Evolutionary conservation across 2,329 filamentous ascomycete genomes (phyloP), one percentile per base, ranked within the genome.

Genomic region (Fusarium annulatum): DNA sequence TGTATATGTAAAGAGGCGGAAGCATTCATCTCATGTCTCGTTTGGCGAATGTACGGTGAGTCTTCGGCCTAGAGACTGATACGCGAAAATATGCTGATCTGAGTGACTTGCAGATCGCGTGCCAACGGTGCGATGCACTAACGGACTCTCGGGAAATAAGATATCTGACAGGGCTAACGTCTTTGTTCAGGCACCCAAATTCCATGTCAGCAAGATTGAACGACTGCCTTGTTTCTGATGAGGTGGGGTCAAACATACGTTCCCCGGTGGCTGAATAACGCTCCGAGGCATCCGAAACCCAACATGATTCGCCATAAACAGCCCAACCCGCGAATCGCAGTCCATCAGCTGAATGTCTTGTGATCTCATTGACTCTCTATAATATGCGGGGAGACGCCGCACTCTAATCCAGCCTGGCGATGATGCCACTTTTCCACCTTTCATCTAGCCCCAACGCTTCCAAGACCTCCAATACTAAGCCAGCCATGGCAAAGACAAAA

Each of bases 251-350:
- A 61, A 42, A 38, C 43, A 30, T 38, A n/a, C 23, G 51, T 55
- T 55, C 5, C 9, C 7, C 5, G 23, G 23, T 36, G 30, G 33
- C 56, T 58, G 56, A 56, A 39, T 1, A 55, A 18, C 11, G 18
- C 36, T 42, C 58, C 58, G 58, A 56, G 15, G 58, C 46, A 42
- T 61, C 58, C 58, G 58, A 56, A 11, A 23, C n/a, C 5, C n/a
- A 56, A 56, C 18, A 61, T 61, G 58, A 61, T 61, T 61, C 58
- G 58, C 48, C 15, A n/a, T 55, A 42, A 21, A 16, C n/a, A 10
- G 3, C 7, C 15, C 28, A 55, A 51, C 23, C 5, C 34, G 33
- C 56, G 42, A 59, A 59, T 59, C 7, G 33, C 9, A 48, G 23
- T 1, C 12, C 9, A 33, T 23, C n/a, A 23, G 19, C n/a, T 36